Evolutionary conservation across 306 rosid species (phyloP).

Genomic region (Lathyrus oleraceus): DNA sequence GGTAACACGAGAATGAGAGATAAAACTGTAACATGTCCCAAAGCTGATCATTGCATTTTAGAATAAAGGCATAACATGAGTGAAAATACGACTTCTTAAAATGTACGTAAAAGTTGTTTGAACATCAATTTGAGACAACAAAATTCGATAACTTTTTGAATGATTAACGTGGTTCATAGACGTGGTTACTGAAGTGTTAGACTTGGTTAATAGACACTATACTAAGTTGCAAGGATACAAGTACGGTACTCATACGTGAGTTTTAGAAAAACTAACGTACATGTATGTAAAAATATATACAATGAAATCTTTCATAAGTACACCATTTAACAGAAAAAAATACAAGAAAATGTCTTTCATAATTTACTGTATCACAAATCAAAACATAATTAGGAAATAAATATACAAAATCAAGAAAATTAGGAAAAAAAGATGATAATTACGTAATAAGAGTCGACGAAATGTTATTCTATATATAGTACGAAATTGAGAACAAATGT

Average conservation of each 20-base stretch:
- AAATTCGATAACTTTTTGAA: not conserved
- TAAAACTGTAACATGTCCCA: constrained; percentile 8
- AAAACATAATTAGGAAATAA: not conserved
- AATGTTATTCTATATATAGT: not conserved
- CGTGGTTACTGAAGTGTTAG: not conserved
- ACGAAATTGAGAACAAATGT: not conserved
- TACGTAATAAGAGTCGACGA: not conserved
- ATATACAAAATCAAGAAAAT: no score
- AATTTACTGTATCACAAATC: not conserved
- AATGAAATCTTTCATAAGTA: not conserved
- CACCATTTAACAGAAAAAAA: not conserved
- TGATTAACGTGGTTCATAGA: not conserved
- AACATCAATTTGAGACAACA: not conserved
- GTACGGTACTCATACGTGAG: not conserved
- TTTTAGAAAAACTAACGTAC: not conserved
- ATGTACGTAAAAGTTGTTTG: not conserved
- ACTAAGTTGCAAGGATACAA: not conserved
- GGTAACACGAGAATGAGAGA: constrained; percentile 4
- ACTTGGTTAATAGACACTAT: not conserved
- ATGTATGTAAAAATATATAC: not conserved
- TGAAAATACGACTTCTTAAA: not conserved
- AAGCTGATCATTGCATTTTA: not conserved
- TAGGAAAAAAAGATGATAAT: no score
- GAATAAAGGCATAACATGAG: not conserved
- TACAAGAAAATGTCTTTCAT: not conserved